Conservation (phyloP, 2,329 filamentous ascomycete genomes). For the Cryphonectria nitschkei region DNA sequence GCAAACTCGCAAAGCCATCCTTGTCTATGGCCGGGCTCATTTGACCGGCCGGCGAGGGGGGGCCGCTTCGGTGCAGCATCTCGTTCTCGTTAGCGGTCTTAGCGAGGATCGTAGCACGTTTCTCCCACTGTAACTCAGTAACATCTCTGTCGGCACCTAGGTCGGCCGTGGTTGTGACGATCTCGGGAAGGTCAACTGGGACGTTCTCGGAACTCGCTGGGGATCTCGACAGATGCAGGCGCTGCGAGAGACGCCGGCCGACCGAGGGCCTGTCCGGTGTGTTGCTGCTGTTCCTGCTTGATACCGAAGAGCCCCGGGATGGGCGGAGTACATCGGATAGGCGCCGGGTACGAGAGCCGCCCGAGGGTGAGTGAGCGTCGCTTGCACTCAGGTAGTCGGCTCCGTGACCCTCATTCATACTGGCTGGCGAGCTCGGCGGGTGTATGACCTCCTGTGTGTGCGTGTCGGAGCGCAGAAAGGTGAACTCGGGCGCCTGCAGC, state of each 20-base stretch:
- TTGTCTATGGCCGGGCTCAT: conserved; percentile 30
- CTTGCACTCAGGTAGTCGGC: conserved; percentile 35
- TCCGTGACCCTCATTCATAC: conserved; percentile 30
- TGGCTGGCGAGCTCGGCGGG: conserved; percentile 55
- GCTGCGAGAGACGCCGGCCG: conserved; percentile 63
- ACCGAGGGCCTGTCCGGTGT: conserved; percentile 40
- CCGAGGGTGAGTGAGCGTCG: conserved; percentile 30
- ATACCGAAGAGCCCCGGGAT: conserved; percentile 53
- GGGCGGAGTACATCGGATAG: conserved; percentile 38
- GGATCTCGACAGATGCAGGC: conserved; percentile 67
- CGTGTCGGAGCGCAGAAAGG: conserved; percentile 84
- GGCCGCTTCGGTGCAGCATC: conserved; percentile 48
- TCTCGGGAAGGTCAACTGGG: conserved; percentile 78
- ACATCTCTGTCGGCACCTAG: conserved; percentile 50
- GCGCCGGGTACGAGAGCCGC: conserved; percentile 34
- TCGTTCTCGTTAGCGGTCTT: conserved; percentile 54
- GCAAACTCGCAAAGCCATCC: conserved; percentile 38
- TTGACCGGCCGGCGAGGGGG: conserved; percentile 40
- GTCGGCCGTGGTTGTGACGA: conserved; percentile 55
- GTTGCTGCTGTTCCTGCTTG: conserved; percentile 41
- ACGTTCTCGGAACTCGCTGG: conserved; percentile 71
- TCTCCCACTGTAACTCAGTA: conserved; percentile 83
- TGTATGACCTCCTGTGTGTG: conserved; percentile 76
- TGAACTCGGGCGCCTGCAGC: conserved; percentile 67
- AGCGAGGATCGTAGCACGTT: conserved; percentile 86